Evolutionary conservation across 2,329 filamentous ascomycete species (phyloP).

Genomic region (Colletotrichum sp.): DNA sequence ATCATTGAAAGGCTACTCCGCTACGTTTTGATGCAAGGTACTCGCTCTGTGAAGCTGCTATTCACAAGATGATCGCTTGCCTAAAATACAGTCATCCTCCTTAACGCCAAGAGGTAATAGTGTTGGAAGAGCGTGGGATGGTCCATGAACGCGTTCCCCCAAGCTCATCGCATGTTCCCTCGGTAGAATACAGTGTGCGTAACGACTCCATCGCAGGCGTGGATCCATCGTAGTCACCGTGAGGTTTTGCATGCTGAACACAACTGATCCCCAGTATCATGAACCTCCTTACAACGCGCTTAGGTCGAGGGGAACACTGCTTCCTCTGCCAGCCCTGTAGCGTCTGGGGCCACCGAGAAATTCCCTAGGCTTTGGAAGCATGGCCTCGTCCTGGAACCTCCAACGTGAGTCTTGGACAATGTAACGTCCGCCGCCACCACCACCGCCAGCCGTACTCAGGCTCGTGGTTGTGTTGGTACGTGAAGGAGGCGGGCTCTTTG

Average conservation of each 20-base stretch:
- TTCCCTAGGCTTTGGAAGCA: conserved; percentile 84
- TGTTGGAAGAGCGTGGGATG: neutral
- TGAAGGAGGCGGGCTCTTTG: conserved; percentile 53
- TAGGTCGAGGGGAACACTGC: conserved; percentile 91
- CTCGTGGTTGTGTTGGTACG: conserved; percentile 32
- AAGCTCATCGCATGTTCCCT: neutral
- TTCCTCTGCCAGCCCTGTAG: conserved; percentile 90
- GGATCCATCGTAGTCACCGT: neutral
- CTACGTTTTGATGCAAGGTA: neutral
- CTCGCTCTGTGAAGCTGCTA: neutral
- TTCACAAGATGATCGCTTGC: neutral
- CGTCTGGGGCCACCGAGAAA: conserved; percentile 77
- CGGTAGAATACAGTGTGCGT: neutral
- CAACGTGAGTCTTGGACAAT: conserved; percentile 81
- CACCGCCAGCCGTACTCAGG: neutral
- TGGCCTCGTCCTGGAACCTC: conserved; percentile 83
- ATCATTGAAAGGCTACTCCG: neutral
- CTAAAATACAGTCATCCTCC: neutral
- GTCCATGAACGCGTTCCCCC: neutral
- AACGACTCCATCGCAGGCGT: neutral
- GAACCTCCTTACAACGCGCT: conserved; percentile 49
- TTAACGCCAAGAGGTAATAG: neutral
- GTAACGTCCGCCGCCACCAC: conserved; percentile 42
- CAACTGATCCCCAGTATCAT: neutral
- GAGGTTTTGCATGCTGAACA: neutral